Percentiles rank a stretch among this genome's conserved stretches.
These are phyloP conservation scores for Ascochyta koolunga DNA, from an alignment of 2,329 filamentous ascomycete species.

Conservation along the genomic window DNA sequence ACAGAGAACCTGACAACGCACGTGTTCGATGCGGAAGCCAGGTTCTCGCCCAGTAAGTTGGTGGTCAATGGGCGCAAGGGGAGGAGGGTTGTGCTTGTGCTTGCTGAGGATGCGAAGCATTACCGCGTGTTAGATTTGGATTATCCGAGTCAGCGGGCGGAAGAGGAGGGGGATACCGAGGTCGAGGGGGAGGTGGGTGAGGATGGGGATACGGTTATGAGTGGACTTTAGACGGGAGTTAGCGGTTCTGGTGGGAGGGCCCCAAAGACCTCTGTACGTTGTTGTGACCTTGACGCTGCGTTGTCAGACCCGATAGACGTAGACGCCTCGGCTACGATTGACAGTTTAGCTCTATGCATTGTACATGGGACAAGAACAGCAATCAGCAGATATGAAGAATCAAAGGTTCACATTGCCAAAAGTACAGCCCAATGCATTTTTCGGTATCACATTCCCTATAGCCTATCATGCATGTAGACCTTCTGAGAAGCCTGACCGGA, in stretches of 20 bases:
- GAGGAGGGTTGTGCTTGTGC: conserved; percentile 59
- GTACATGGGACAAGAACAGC: neutral
- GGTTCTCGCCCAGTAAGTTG: conserved; percentile 57
- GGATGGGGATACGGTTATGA: conserved; percentile 18
- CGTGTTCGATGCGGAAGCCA: conserved; percentile 49
- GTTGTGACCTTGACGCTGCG: no score
- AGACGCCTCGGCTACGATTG: no score
- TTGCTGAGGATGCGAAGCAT: conserved; percentile 60
- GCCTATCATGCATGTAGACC: conserved; percentile 43
- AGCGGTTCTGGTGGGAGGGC: no score
- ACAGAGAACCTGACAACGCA: conserved; percentile 49
- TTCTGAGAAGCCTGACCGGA: conserved; percentile 40
- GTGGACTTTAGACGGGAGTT: conserved; percentile 19
- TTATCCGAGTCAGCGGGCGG: conserved; percentile 40
- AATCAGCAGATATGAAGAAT: neutral
- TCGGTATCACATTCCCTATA: conserved; percentile 48
- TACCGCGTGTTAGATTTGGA: conserved; percentile 64
- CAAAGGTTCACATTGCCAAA: conserved; percentile 28
- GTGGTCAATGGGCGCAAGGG: conserved; percentile 63
- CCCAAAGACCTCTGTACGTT: no score
- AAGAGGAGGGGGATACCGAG: conserved; percentile 9
- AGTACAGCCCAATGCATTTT: conserved; percentile 45
- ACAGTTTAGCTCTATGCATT: no score
- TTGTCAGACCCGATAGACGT: no score
- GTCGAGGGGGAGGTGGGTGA: conserved; percentile 10